Evolutionary conservation across 176 grass and related monocot genomes (phyloP), one percentile per base, ranked within the genome.

Genomic region (Oryza coarctata): DNA sequence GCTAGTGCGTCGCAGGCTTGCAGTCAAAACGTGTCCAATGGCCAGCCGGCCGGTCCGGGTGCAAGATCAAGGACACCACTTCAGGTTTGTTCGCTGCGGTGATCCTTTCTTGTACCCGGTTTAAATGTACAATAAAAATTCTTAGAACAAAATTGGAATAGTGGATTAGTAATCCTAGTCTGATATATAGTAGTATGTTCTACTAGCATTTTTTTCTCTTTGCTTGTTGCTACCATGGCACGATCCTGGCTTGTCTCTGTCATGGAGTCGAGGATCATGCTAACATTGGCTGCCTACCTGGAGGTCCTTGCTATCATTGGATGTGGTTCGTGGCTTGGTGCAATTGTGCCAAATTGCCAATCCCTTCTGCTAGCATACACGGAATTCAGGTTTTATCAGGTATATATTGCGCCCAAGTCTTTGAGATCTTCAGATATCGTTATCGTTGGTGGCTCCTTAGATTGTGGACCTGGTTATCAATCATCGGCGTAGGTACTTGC

Each of bases 1-100:
- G 55, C n/a, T 55, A 55, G 50, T 66, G 83, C 83, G 55, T 41
- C 25, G 71, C 77, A 85, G 82, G 7, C 30, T 80, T 77, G 38
- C 63, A 50, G 82, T 80, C 77, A 76, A 76, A 36, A 67, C 81
- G 45, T 66, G 67, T 32, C 61, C 74, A 29, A 23, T 29, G 39
- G 10, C 45, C 14, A n/a, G 35, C 23, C 38, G 18, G 49, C 28
- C 9, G 65, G n/a, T 63, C 62, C 44, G 15, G 47, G 30, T 28
- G 31, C 22, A 9, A 47, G 2, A 6, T 70, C 41, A 3, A 70
- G 70, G 76, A 7, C 50, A 49, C 45, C 45, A 49, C 13, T 45
- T 29, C 82, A 75, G 40, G 25, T 4, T 57, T 6, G 18, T 18
- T 71, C 2, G 20, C 8, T 10, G 55, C 10, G 57, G 57, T 9